Evolutionary conservation across 2,329 filamentous ascomycete genomes (phyloP).

Genomic region (Colletotrichum agaves): DNA sequence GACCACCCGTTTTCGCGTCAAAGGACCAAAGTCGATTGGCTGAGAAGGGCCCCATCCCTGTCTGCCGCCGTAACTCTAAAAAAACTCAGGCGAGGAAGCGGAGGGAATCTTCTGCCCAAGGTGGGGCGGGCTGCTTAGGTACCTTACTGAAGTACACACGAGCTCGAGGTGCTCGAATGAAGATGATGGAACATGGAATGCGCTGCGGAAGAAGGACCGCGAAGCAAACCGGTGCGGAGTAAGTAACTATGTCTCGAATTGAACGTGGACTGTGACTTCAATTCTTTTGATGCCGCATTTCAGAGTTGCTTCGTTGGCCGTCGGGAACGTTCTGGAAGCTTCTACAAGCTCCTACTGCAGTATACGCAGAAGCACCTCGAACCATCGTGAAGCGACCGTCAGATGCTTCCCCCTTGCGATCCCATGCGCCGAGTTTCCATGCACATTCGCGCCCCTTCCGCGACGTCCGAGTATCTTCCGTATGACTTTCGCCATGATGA

Average conservation of each 20-base stretch:
- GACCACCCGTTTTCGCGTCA: neutral
- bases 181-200: neutral
- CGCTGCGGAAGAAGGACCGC: neutral
- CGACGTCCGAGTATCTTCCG: conserved; percentile 21
- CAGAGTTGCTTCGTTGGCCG: neutral
- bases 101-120: neutral
- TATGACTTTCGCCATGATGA: conserved; percentile 30
- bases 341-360: conserved; percentile 37
- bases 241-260: no score
- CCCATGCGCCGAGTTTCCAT: neutral
- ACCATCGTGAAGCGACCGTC: conserved; percentile 27
- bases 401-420: conserved; percentile 12
- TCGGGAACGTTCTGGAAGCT: conserved; percentile 43
- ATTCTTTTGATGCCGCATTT: neutral
- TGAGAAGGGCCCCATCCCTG: neutral
- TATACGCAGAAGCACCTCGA: conserved; percentile 37
- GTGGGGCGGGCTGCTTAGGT: no score
- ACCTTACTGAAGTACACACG: no score
- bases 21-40: neutral
- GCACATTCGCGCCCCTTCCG: conserved; percentile 6
- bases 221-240: no score
- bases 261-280: no score
- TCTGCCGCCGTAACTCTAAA: conserved; percentile 18
- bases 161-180: neutral
- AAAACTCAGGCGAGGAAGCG: neutral